A percentile compares a stretch with the other conserved stretches of the same genome.
Conservation (phyloP, 2,329 filamentous ascomycete species). For the Colletotrichum tabaci region DNA sequence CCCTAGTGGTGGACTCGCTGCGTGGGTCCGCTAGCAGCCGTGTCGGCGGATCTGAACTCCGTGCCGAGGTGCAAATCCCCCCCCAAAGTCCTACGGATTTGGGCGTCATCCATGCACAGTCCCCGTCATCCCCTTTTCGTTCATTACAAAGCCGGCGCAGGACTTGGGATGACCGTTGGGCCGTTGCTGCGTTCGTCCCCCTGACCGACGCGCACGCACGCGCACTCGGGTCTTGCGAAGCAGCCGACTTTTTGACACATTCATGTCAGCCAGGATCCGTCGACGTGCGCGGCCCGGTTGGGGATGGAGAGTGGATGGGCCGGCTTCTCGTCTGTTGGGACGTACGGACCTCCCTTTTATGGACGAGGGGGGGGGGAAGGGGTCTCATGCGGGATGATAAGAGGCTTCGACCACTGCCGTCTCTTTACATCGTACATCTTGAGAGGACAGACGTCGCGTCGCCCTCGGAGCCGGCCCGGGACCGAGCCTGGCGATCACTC, state of each 20-base stretch:
- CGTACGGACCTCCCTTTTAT: slow-evolving; percentile 29
- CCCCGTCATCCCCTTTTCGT: not conserved
- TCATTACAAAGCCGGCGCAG: slow-evolving; percentile 31
- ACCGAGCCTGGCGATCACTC: slow-evolving; percentile 16
- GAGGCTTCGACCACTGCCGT: not conserved
- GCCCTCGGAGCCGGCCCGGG: slow-evolving; percentile 27
- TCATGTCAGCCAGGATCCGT: not conserved
- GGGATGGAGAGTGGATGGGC: slow-evolving; percentile 2
- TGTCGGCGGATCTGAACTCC: slow-evolving; percentile 28
- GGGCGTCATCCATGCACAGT: not conserved
- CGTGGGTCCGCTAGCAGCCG: slow-evolving; percentile 13
- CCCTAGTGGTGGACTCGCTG: too few relatives aligned
- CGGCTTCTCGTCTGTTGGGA: slow-evolving; percentile 27
- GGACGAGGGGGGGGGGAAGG: not conserved
- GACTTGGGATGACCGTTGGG: slow-evolving; percentile 22
- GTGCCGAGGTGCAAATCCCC: slow-evolving; percentile 32
- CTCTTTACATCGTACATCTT: not conserved
- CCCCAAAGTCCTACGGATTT: slow-evolving; percentile 39
- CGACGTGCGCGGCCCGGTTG: not conserved
- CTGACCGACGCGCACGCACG: slow-evolving; percentile 19
- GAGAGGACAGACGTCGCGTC: not conserved
- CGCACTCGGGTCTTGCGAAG: slow-evolving; percentile 17
- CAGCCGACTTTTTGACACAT: slow-evolving; percentile 5
- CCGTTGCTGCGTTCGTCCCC: slow-evolving; percentile 5
- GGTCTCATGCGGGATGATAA: not conserved